Conservation (phyloP, 306 rosid genomes). For the Quercus variabilis region DNA sequence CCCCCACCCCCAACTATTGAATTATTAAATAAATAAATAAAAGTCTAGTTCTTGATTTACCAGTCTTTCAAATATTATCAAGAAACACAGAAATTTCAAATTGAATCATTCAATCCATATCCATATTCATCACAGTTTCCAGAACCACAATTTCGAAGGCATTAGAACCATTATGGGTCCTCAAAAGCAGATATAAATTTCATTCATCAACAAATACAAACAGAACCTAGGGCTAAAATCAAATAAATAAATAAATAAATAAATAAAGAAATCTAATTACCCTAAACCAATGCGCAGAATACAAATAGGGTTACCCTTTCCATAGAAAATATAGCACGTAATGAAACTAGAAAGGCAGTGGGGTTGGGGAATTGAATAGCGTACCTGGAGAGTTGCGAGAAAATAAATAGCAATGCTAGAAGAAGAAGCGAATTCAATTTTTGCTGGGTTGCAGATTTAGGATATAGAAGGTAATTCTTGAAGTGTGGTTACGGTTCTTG, state of each 20-base stretch:
- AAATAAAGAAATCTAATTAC: not conserved
- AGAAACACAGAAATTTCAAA: too few relatives aligned
- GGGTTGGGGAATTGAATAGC: not conserved
- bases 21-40: too few relatives aligned
- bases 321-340: not conserved
- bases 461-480: not conserved
- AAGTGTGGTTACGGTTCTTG: too few relatives aligned
- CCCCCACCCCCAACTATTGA: too few relatives aligned
- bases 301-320: not conserved
- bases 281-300: not conserved
- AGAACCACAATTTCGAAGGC: too few relatives aligned
- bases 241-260: not conserved
- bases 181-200: too few relatives aligned
- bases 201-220: not conserved
- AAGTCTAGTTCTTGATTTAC: not conserved
- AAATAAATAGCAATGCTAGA: not conserved
- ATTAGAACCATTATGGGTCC: too few relatives aligned
- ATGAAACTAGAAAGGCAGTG: not conserved
- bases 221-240: not conserved
- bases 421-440: not conserved
- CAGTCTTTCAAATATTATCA: not conserved
- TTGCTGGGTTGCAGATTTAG: too few relatives aligned
- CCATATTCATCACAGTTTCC: too few relatives aligned
- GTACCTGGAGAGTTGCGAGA: slow-evolving; percentile 6
- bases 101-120: too few relatives aligned